These are phyloP conservation scores for Clarireedia sp. DNA, from an alignment of 2,329 filamentous ascomycete species.

Conservation along the genomic window DNA sequence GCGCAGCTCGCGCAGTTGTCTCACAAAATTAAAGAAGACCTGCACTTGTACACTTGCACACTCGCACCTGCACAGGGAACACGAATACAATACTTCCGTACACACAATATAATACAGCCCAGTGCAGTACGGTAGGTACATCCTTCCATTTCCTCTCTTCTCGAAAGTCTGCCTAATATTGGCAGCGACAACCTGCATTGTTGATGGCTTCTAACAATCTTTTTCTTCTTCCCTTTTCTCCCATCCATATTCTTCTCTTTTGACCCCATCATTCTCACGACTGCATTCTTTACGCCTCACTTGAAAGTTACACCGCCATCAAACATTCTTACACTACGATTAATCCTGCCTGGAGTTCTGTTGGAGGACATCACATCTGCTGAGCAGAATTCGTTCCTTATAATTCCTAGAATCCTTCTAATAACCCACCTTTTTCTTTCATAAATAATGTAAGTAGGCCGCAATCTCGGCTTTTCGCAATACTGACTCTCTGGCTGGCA, in stretches of 20 bases:
- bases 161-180: not conserved
- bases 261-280: slow-evolving; percentile 2
- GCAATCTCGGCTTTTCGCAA: not conserved
- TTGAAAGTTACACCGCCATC: slow-evolving; percentile 1
- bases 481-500: not conserved
- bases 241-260: not conserved
- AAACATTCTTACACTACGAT: slow-evolving; percentile 1
- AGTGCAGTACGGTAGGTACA: slow-evolving; percentile 1
- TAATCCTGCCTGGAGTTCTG: not conserved
- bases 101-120: not conserved
- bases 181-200: slow-evolving; percentile 8
- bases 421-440: not conserved
- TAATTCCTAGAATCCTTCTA: slow-evolving; percentile 1
- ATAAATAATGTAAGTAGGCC: slow-evolving; percentile 1
- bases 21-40: too few species aligned
- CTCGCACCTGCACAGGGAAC: not conserved
- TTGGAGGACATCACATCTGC: slow-evolving; percentile 12
- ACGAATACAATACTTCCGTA: not conserved
- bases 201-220: slow-evolving; percentile 4
- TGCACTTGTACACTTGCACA: too few species aligned
- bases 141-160: not conserved
- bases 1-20: too few species aligned
- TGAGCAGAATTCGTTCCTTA: slow-evolving; percentile 8
- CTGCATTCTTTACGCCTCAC: not conserved
- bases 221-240: not conserved